These are phyloP conservation scores for Logfia minima DNA, from an alignment of 129 eudicot genomes.

Conservation along the genomic window DNA sequence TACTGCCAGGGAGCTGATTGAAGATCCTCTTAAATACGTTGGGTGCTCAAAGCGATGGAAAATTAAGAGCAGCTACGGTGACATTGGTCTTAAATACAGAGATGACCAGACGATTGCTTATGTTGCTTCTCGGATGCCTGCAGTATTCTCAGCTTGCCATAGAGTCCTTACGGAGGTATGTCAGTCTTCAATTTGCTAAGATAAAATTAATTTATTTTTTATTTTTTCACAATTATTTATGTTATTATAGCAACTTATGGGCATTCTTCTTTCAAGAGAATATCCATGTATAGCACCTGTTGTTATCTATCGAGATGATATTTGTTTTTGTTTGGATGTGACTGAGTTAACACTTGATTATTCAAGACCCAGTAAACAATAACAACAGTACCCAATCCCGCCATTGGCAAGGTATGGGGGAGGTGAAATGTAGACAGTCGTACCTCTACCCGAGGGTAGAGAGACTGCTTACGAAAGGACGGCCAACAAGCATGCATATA, in stretches of 20 bases:
- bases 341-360: neutral
- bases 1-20: constrained; percentile 71
- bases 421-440: too few species aligned
- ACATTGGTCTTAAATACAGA: constrained; percentile 66
- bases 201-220: neutral
- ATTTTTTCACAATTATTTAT: neutral
- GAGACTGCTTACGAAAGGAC: too few species aligned
- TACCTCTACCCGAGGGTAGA: too few species aligned
- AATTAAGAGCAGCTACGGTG: constrained; percentile 67
- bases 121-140: constrained; percentile 96
- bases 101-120: constrained; percentile 84
- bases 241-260: constrained; percentile 11
- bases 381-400: too few species aligned
- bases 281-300: neutral
- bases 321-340: neutral
- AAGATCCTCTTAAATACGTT: constrained; percentile 63
- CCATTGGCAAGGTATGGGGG: too few species aligned
- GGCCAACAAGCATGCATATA: too few species aligned
- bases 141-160: constrained; percentile 81
- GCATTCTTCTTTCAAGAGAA: neutral
- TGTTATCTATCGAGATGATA: neutral
- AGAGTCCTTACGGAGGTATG: constrained; percentile 80
- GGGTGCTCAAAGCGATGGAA: constrained; percentile 83
- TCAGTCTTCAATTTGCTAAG: neutral
- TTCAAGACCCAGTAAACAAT: constrained; percentile 10